These are phyloP conservation scores for Cladosporium sp. DNA, from an alignment of 2,329 filamentous ascomycete species.

Conservation along the genomic window DNA sequence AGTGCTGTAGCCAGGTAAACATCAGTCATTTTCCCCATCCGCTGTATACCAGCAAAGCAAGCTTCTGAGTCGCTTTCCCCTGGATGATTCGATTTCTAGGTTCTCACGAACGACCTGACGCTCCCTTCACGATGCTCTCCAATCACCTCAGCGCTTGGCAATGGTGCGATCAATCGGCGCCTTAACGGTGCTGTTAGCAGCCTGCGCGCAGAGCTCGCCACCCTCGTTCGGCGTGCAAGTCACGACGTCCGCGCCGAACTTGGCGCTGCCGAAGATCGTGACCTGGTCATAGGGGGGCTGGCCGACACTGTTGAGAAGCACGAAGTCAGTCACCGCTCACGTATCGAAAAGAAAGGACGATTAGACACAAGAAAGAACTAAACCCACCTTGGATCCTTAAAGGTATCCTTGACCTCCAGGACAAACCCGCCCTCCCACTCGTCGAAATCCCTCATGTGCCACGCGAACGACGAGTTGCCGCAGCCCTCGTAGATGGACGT, in stretches of 20 bases:
- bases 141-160: background rate
- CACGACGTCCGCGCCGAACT: background rate
- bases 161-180: constrained; percentile 9
- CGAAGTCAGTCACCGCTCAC: constrained; percentile 5
- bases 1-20: too few species aligned
- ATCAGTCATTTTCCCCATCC: too few species aligned
- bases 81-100: too few species aligned
- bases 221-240: background rate
- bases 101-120: background rate
- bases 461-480: constrained; percentile 20
- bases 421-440: constrained; percentile 18
- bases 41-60: too few species aligned
- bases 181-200: background rate
- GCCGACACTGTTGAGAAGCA: constrained; percentile 19
- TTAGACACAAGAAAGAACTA: background rate
- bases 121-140: background rate
- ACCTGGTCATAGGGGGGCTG: constrained; percentile 25
- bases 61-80: too few species aligned
- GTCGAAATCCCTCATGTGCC: constrained; percentile 19
- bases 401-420: constrained; percentile 23
- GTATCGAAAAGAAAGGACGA: background rate
- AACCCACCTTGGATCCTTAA: constrained; percentile 25
- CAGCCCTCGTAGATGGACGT: constrained; percentile 20
- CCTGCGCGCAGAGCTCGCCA: background rate
- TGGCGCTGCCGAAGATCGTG: constrained; percentile 20